Conservation (phyloP, 441 rosid species). For the Gossypium gossypioides region DNA sequence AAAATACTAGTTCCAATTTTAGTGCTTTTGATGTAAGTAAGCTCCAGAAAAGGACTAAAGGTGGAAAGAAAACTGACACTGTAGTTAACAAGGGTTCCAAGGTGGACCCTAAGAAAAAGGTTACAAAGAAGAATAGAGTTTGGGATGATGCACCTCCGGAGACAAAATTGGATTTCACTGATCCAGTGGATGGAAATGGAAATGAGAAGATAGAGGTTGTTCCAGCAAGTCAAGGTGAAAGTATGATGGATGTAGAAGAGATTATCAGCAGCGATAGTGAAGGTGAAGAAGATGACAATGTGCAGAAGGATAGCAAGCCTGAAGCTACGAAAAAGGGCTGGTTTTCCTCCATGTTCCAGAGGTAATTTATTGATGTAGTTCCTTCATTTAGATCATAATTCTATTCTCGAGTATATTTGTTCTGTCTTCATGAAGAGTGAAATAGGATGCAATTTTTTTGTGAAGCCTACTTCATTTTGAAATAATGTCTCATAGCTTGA, state of each 20-base stretch:
- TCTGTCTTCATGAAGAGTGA: neutral
- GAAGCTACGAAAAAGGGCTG: slow-evolving; percentile 77
- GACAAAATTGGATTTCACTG: slow-evolving; percentile 72
- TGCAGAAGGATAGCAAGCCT: slow-evolving; percentile 48
- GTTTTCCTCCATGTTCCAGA: slow-evolving; percentile 94
- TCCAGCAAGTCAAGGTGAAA: slow-evolving; percentile 79
- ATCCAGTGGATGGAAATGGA: slow-evolving; percentile 47
- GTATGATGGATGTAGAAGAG: slow-evolving; percentile 97
- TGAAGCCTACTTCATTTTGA: neutral
- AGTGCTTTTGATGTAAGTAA: slow-evolving; percentile 81
- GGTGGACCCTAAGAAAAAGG: slow-evolving; percentile 65
- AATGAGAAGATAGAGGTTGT: slow-evolving; percentile 42
- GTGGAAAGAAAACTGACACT: slow-evolving; percentile 70
- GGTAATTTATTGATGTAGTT: slow-evolving; percentile 29
- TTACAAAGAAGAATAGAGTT: slow-evolving; percentile 74
- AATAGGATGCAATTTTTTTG: neutral
- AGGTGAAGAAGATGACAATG: slow-evolving; percentile 59
- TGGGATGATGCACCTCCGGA: slow-evolving; percentile 75
- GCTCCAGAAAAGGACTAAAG: slow-evolving; percentile 79
- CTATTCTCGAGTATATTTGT: neutral
- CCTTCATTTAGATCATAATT: neutral
- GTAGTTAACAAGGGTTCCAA: slow-evolving; percentile 58
- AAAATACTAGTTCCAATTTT: slow-evolving; percentile 53
- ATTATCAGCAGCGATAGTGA: slow-evolving; percentile 73
- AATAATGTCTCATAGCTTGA: neutral